Conservation (phyloP, 108 stramenopile genomes). For the Nitzschia inconspicua region DNA sequence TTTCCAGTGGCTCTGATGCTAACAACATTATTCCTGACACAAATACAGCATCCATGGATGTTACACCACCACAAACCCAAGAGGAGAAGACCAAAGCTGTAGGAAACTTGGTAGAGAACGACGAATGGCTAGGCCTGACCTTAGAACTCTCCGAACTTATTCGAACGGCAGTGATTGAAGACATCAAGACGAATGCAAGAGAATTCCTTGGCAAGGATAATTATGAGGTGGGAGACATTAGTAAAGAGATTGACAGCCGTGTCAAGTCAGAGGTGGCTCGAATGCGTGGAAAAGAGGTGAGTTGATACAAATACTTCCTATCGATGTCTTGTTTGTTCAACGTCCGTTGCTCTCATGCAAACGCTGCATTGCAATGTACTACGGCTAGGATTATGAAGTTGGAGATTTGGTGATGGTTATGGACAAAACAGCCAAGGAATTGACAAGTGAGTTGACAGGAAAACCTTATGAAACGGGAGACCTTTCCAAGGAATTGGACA, state of each 20-base stretch:
- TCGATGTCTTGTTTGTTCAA: too few species aligned
- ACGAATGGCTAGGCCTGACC: conserved; percentile 72
- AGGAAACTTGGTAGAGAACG: conserved; percentile 78
- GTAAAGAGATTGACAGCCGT: conserved; percentile 70
- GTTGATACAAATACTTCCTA: conserved; percentile 38
- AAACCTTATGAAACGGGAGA: conserved; percentile 82
- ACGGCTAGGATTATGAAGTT: conserved; percentile 51
- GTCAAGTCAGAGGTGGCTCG: conserved; percentile 75
- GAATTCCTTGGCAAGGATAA: conserved; percentile 79
- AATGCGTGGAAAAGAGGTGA: conserved; percentile 36
- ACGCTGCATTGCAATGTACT: too few species aligned
- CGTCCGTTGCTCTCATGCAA: too few species aligned
- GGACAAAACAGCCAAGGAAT: conserved; percentile 46
- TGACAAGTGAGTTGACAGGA: conserved; percentile 64
- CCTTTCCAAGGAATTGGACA: conserved; percentile 60
- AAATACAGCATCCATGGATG: not conserved
- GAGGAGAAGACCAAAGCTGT: conserved; percentile 51
- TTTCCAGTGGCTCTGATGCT: not conserved
- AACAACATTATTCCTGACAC: not conserved
- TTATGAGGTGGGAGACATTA: conserved; percentile 55
- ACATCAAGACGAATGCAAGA: conserved; percentile 76
- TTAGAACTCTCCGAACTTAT: conserved; percentile 83
- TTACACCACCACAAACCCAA: not conserved
- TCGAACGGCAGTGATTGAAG: conserved; percentile 68
- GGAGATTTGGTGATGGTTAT: conserved; percentile 78